phyloP scores from a whole-genome alignment of 2,329 filamentous ascomycete species.

The Alternaria burnsii region DNA sequence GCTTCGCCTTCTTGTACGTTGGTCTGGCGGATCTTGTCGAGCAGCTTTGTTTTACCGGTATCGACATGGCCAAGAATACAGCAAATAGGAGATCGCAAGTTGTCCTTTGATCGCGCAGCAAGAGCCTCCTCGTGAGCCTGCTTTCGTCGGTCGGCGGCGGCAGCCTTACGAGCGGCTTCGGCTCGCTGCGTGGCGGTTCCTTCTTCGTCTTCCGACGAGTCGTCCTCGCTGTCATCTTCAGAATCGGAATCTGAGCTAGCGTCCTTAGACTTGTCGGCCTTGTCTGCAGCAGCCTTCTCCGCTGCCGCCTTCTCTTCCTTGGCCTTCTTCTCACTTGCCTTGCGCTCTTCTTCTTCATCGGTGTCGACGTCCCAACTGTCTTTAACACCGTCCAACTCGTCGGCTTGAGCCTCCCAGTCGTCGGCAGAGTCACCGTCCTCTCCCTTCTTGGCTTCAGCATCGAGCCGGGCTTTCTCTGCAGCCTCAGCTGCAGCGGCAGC shows the following conservation, averaged over 20 bases:
- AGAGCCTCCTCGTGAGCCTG: constrained; percentile 91
- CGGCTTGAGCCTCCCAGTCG: constrained; percentile 87
- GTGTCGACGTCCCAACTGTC: constrained; percentile 94
- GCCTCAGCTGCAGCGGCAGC: constrained; percentile 83
- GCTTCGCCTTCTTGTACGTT: constrained; percentile 99
- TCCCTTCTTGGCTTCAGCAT: constrained; percentile 68
- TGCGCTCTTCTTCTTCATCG: constrained; percentile 70
- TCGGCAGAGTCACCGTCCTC: constrained; percentile 72
- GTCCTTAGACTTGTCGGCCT: constrained; percentile 25
- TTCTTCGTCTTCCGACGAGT: constrained; percentile 75
- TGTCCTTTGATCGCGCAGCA: constrained; percentile 89
- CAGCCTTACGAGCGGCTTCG: constrained; percentile 81
- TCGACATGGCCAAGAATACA: constrained; percentile 99
- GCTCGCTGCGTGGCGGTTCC: constrained; percentile 76
- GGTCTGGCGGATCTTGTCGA: constrained; percentile 98
- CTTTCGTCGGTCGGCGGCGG: constrained; percentile 86
- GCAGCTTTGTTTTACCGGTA: constrained; percentile 98
- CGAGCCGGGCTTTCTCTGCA: constrained; percentile 66
- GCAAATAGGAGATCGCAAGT: constrained; percentile 96
- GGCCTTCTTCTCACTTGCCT: constrained; percentile 40
- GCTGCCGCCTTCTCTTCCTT: constrained; percentile 35
- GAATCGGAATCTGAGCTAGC: constrained; percentile 51
- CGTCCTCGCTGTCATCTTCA: constrained; percentile 60
- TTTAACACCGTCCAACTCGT: constrained; percentile 79
- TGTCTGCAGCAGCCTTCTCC: constrained; percentile 42